Conservation (phyloP, 2,329 filamentous ascomycete genomes). For the Ophiostoma triangulosporum region DNA sequence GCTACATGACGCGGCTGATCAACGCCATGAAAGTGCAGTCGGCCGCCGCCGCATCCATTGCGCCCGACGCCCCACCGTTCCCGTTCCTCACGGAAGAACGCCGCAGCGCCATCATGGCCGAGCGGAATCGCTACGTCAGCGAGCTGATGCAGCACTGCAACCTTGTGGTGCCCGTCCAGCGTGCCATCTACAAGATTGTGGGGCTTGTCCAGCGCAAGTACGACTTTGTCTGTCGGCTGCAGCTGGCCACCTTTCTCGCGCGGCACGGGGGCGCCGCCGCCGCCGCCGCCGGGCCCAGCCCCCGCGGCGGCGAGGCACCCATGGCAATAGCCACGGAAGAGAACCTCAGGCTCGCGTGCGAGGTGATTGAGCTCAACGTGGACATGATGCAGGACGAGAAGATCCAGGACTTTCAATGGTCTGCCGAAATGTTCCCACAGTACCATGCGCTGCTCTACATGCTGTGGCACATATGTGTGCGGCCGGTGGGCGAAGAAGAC, state of each 20-base stretch:
- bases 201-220: conserved; percentile 17
- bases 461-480: conserved; percentile 29
- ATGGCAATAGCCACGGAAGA: conserved; percentile 11
- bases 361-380: conserved; percentile 22
- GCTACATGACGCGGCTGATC: conserved; percentile 30
- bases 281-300: not conserved
- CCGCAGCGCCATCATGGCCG: conserved; percentile 6
- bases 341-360: conserved; percentile 20
- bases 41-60: not conserved
- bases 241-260: conserved; percentile 7
- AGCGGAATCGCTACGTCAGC: conserved; percentile 29
- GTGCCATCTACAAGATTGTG: conserved; percentile 15
- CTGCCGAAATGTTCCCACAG: conserved; percentile 26
- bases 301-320: not conserved
- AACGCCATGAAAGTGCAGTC: conserved; percentile 18
- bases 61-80: not conserved
- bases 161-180: conserved; percentile 31
- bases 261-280: not conserved
- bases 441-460: conserved; percentile 30
- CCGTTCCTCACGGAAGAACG: conserved; percentile 8
- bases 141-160: conserved; percentile 34
- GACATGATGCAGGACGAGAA: conserved; percentile 24
- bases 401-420: conserved; percentile 25
- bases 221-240: conserved; percentile 19
- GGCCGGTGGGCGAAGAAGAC: conserved; percentile 16